These are phyloP conservation scores for Penicillium macrosclerotiorum DNA, from an alignment of 495 filamentous ascomycete species.

Conservation along the genomic window DNA sequence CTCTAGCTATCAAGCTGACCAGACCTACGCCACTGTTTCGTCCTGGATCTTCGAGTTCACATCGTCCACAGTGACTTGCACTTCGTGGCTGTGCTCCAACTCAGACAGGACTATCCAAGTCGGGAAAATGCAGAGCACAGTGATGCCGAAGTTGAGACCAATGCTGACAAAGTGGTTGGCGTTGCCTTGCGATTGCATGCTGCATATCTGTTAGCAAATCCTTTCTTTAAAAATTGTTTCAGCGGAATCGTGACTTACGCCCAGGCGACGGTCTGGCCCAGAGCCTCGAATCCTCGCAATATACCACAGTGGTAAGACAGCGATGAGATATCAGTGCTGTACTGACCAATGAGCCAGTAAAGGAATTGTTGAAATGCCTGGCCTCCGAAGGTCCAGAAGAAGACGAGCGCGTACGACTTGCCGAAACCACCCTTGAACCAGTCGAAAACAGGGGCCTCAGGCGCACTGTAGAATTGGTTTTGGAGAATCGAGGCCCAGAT, in stretches of 20 bases:
- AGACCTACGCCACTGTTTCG: too few species aligned
- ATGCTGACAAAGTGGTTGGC: slow-evolving; percentile 37
- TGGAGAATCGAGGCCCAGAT: slow-evolving; percentile 34
- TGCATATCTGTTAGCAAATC: slow-evolving; percentile 5
- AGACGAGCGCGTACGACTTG: slow-evolving; percentile 31
- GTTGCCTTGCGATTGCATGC: slow-evolving; percentile 31
- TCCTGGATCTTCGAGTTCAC: neutral
- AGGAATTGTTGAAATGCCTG: slow-evolving; percentile 37
- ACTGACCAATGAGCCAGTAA: slow-evolving; percentile 35
- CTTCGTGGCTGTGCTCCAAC: slow-evolving; percentile 34
- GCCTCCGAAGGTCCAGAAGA: slow-evolving; percentile 34
- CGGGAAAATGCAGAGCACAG: slow-evolving; percentile 27
- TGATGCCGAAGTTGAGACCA: slow-evolving; percentile 34
- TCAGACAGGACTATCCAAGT: slow-evolving; percentile 36
- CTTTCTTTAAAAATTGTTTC: neutral
- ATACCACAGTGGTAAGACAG: slow-evolving; percentile 35
- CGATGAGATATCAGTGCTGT: slow-evolving; percentile 31
- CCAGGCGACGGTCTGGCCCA: slow-evolving; percentile 35
- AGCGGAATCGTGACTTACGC: slow-evolving; percentile 19
- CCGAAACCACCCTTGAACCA: slow-evolving; percentile 34
- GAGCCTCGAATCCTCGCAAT: slow-evolving; percentile 31
- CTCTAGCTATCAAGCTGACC: too few species aligned
- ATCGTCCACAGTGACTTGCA: slow-evolving; percentile 27
- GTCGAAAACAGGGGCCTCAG: slow-evolving; percentile 27
- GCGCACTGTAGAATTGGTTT: slow-evolving; percentile 26